phyloP scores from a whole-genome alignment of 768 basidiomycete genomes.

The Termitomyces sp. region DNA sequence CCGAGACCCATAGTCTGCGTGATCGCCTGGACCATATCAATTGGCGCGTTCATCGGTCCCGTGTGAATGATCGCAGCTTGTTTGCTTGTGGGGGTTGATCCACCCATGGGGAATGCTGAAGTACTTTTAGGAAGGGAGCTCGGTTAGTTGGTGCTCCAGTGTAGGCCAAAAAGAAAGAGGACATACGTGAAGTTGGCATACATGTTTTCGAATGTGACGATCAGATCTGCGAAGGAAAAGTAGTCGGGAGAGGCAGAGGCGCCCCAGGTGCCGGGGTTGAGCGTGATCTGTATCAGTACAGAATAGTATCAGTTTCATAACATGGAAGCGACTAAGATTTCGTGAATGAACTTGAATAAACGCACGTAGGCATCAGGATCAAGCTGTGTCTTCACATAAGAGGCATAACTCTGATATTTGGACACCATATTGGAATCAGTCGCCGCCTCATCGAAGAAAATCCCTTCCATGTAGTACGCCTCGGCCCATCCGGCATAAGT shows the following conservation, averaged over 20 bases:
- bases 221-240: slow-evolving; percentile 14
- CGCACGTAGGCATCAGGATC: slow-evolving; percentile 15
- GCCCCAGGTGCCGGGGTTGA: neutral
- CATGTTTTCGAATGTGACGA: slow-evolving; percentile 26
- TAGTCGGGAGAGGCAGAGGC: slow-evolving; percentile 7
- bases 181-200: slow-evolving; percentile 24
- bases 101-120: slow-evolving; percentile 12
- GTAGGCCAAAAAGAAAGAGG: neutral
- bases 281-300: neutral
- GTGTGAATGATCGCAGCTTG: slow-evolving; percentile 30
- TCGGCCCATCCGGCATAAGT: slow-evolving; percentile 27
- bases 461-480: slow-evolving; percentile 27
- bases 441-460: slow-evolving; percentile 33
- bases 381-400: slow-evolving; percentile 16
- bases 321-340: neutral
- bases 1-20: slow-evolving; percentile 19
- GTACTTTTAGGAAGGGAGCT: neutral
- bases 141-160: neutral
- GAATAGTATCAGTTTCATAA: neutral
- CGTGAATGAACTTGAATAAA: neutral
- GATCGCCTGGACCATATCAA: slow-evolving; percentile 20
- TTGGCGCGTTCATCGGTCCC: slow-evolving; percentile 22
- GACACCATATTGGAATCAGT: slow-evolving; percentile 11
- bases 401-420: slow-evolving; percentile 21
- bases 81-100: slow-evolving; percentile 18